phyloP scores from a whole-genome alignment of 73 alveolate species.

The Paramecium tetraurelia region DNA sequence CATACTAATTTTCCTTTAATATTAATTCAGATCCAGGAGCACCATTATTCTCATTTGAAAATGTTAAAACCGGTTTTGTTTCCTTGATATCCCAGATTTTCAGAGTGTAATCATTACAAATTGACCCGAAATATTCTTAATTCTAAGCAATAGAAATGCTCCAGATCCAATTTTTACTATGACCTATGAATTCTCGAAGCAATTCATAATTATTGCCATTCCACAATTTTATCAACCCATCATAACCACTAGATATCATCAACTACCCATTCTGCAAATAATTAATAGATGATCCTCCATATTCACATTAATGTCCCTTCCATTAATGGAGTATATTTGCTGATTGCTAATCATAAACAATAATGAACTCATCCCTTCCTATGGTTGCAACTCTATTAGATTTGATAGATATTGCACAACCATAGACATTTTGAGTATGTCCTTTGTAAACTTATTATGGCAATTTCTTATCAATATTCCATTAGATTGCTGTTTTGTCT shows the following conservation, averaged over 20 bases:
- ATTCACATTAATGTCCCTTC: not conserved
- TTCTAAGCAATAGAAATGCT: constrained; percentile 74
- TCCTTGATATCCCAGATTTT: not conserved
- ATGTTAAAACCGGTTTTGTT: not conserved
- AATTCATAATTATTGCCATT: not conserved
- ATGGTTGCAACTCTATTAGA: not conserved
- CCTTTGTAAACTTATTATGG: not conserved
- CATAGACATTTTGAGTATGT: not conserved
- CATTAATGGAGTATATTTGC: not conserved
- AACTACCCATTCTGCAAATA: not conserved
- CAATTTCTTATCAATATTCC: not conserved
- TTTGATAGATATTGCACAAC: not conserved
- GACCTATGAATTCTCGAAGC: not conserved
- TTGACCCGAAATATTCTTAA: constrained; percentile 71
- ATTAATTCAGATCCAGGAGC: not conserved
- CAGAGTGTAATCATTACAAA: not conserved
- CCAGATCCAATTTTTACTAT: not conserved
- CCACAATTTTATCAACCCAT: not conserved
- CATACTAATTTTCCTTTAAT: not conserved
- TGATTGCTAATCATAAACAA: not conserved
- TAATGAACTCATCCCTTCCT: not conserved
- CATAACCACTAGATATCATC: not conserved
- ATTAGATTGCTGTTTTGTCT: not conserved
- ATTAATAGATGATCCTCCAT: not conserved
- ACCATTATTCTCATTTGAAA: not conserved